Evolutionary conservation across 176 grass and related monocot species (phyloP).

Genomic region (Eleusine coracana): DNA sequence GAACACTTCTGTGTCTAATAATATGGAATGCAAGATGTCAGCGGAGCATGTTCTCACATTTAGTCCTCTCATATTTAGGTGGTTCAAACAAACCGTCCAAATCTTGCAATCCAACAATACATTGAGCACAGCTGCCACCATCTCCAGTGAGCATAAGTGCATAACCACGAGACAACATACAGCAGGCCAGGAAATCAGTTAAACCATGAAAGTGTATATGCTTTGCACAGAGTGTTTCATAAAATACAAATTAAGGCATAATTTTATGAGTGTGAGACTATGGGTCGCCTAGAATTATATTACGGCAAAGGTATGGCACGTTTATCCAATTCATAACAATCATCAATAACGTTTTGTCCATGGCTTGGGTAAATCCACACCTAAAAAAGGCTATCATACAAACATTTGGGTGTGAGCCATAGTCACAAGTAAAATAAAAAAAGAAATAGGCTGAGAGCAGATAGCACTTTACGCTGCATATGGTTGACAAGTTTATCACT

Average conservation of each 20-base stretch:
- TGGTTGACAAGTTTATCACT: conserved; percentile 20
- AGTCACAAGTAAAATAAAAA: conserved; percentile 36
- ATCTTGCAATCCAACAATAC: background rate
- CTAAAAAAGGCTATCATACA: background rate
- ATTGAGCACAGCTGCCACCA: background rate
- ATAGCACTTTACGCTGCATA: conserved; percentile 5
- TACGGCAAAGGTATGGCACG: background rate
- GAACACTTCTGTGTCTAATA: background rate
- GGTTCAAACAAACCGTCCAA: background rate
- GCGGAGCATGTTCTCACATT: background rate
- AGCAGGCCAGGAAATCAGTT: background rate
- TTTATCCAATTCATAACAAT: conserved; percentile 15
- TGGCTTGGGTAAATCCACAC: conserved; percentile 21
- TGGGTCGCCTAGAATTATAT: background rate
- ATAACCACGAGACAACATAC: background rate
- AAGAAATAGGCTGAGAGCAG: background rate
- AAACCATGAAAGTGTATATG: background rate
- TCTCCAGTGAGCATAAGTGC: background rate
- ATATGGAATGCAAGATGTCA: background rate
- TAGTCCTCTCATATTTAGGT: background rate
- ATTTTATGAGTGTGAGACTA: no score
- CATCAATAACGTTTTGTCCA: conserved; percentile 1
- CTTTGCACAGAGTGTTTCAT: background rate
- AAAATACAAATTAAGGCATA: background rate
- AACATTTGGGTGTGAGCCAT: conserved; percentile 33